Base-by-base conservation (phyloP, 768 basidiomycete genomes). In the Candolleomyces aberdarensis region DNA sequence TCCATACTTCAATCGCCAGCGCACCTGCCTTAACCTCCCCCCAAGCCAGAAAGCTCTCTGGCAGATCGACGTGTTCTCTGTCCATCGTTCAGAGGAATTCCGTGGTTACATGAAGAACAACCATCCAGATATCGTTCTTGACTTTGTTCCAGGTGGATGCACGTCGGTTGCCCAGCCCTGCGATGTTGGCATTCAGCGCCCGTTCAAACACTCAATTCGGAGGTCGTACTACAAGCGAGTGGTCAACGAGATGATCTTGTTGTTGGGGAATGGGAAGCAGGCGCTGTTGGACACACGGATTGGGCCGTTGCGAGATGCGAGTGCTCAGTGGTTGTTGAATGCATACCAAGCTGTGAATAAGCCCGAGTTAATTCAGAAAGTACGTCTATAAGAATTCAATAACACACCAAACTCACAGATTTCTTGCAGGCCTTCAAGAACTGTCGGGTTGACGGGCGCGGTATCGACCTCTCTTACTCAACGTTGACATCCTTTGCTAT, bases 11-110 rank as follows among this genome's bases (percentile, higher is more conserved):
- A n/a, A n/a, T n/a, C n/a, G n/a, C n/a, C n/a, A n/a, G n/a, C n/a
- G n/a, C n/a, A 39, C 44, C 2, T 13, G n/a, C 0, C 65, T 67
- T 13, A 56, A 59, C 19, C 73, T 61, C 52, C 66, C 63, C 31
- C 46, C 43, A 51, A 56, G 31, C 44, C 69, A 63, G 58, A 65
- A 54, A 44, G 61, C 51, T 36, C 49, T 64, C 26, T 71, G 67
- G 69, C 15, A 48, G 1, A 67, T 73, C 50, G 76, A 78, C 49
- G 67, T 73, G 0, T 78, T 74, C 74, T 69, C 67, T 0, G 76
- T 78, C 3, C 78, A 80, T 59, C 66, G 72, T 0, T 75, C 74
- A 0, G 26, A 66, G n/a, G 76, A 75, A 41, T 79, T 79, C 61
- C 56, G 71, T 0, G 19, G n/a, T 0, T 80, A 75, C 74, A 68